A percentile compares a stretch with the other conserved stretches of the same genome.
These are phyloP conservation scores for Aspergillus quadricinctus DNA, from an alignment of 2,329 filamentous ascomycete species.

Conservation along the genomic window DNA sequence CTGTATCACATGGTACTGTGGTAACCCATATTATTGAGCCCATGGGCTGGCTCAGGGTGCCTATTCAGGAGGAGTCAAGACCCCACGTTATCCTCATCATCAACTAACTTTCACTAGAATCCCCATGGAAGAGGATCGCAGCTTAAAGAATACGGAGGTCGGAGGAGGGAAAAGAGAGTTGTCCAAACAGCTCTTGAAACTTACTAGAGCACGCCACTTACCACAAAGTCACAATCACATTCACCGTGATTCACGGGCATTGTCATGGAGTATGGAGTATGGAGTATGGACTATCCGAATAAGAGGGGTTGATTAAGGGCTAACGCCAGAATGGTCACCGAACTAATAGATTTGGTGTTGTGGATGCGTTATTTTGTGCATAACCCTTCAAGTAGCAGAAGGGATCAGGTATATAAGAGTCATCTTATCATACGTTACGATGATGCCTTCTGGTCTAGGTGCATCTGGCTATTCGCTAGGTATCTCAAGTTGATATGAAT, in stretches of 20 bases:
- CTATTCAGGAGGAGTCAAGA: too few species aligned
- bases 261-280: background rate
- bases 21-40: background rate
- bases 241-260: too few species aligned
- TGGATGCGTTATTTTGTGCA: background rate
- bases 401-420: background rate
- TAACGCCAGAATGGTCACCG: background rate
- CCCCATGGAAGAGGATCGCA: background rate
- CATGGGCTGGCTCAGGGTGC: background rate
- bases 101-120: background rate
- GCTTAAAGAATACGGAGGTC: background rate
- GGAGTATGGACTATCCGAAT: background rate
- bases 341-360: background rate
- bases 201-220: background rate
- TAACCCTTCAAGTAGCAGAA: background rate
- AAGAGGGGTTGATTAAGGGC: background rate
- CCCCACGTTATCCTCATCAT: background rate
- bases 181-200: background rate
- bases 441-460: background rate
- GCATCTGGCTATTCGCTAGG: background rate
- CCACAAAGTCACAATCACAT: background rate
- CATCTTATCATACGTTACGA: background rate
- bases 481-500: background rate
- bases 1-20: background rate
- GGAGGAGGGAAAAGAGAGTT: background rate